Evolutionary conservation across 768 basidiomycete species (phyloP), one percentile per base, ranked within the genome.

Genomic region (Podaxis sp.): DNA sequence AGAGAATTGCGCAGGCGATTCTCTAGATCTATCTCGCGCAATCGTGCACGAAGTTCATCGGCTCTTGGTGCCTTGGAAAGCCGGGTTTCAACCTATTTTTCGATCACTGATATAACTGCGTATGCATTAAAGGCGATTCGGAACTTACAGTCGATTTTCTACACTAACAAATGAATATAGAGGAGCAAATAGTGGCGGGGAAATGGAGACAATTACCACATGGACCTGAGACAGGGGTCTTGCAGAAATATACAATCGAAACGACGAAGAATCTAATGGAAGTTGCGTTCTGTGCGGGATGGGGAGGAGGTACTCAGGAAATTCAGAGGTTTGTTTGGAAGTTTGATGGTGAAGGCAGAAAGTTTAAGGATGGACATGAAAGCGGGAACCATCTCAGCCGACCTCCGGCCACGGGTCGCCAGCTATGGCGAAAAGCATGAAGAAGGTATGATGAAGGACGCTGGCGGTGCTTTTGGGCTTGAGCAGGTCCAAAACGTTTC

Each of bases 121-220:
- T 62, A 26, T 13, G 10, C 7, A 7, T 24, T 12, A 50, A 49
- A 28, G 61, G 61, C 41, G 17, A 40, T 48, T 24, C 1, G 20
- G 28, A 3, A 11, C 11, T 28, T 13, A 28, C 38, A 11, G 24
- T 50, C 17, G 22, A 50, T 15, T 5, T 13, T 15, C 15, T 20
- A 20, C 22, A 20, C 33, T 28, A 24, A 53, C 4, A n/a, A 28
- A 24, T n/a, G 40, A 20, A 60, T 12, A 6, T 20, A 64, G 60
- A 65, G 57, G 55, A 66, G 38, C 56, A 58, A 53, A 38, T 51
- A 50, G 72, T 80, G 26, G 71, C 75, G 28, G 84, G 82, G 49
- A 75, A 80, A 40, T 86, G 84, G 84, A 77, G 83, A 60, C 60
- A 67, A 50, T 1, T 50, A 7, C 54, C 54, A 49, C 53, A 56